A percentile compares a stretch with the other conserved stretches of the same genome.
Evolutionary conservation across 1,284 basidiomycete genomes (phyloP).

Genomic region (Wallemia hederae): DNA sequence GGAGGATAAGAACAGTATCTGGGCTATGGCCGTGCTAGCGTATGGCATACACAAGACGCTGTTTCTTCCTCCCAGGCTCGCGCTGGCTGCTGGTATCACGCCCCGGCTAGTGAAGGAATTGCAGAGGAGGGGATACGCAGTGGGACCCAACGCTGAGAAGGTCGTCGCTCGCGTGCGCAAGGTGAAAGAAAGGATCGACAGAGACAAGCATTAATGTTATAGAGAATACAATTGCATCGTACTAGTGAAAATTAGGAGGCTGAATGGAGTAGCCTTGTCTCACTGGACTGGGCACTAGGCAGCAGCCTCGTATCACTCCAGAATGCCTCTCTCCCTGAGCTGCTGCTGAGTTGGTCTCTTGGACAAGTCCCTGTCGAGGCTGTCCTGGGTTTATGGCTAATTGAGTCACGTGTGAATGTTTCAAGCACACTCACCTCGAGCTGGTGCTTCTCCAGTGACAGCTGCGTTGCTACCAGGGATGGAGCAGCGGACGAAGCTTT

Average conservation of each 20-base stretch:
- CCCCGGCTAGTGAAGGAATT: slow-evolving; percentile 59
- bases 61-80: slow-evolving; percentile 66
- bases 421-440: slow-evolving; percentile 24
- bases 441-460: slow-evolving; percentile 33
- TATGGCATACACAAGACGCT: slow-evolving; percentile 89
- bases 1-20: slow-evolving; percentile 43
- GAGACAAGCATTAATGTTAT: neutral
- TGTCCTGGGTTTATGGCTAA: slow-evolving; percentile 21
- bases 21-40: slow-evolving; percentile 71
- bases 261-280: neutral
- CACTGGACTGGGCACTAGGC: no score
- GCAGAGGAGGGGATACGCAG: slow-evolving; percentile 30
- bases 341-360: slow-evolving; percentile 35
- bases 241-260: neutral
- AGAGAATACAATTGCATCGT: neutral
- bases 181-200: neutral
- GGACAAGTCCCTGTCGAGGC: slow-evolving; percentile 33
- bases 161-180: neutral
- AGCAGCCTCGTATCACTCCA: slow-evolving; percentile 17
- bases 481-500: slow-evolving; percentile 20
- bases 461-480: slow-evolving; percentile 32
- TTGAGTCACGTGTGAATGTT: neutral
- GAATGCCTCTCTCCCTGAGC: slow-evolving; percentile 38
- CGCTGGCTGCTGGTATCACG: slow-evolving; percentile 60
- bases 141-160: neutral